A percentile compares a stretch with the other conserved stretches of the same genome.
Conservation (phyloP, 352 stramenopile genomes). For the Pythium dissotocum region DNA sequence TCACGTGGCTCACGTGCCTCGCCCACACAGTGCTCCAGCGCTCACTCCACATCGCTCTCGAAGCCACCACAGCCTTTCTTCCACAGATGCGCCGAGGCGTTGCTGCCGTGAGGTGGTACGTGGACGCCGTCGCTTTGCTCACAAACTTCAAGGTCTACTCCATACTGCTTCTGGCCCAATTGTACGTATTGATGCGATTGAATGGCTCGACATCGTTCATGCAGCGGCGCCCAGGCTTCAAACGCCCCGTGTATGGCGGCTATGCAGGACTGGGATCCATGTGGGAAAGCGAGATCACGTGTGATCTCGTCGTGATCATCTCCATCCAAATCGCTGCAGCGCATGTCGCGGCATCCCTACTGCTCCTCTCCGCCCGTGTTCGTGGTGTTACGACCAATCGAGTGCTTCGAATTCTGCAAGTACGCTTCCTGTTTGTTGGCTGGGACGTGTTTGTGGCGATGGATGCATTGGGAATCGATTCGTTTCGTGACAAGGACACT, state of each 20-base stretch:
- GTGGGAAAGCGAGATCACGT: conserved; percentile 34
- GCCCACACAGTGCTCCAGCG: conserved; percentile 37
- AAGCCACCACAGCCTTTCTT: neutral
- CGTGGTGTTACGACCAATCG: conserved; percentile 26
- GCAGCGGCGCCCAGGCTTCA: conserved; percentile 7
- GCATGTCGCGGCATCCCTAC: conserved; percentile 5
- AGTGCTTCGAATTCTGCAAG: conserved; percentile 29
- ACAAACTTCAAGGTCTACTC: conserved; percentile 12
- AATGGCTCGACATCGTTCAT: conserved; percentile 32
- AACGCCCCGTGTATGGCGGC: conserved; percentile 26
- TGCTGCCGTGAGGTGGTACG: conserved; percentile 1
- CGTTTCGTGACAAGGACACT: neutral
- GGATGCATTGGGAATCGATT: conserved; percentile 10
- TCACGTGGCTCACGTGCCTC: conserved; percentile 64
- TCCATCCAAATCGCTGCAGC: conserved; percentile 4
- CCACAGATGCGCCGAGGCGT: neutral
- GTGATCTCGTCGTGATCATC: conserved; percentile 20
- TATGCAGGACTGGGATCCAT: conserved; percentile 21
- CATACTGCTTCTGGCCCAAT: neutral
- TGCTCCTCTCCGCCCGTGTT: conserved; percentile 14
- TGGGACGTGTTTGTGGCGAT: conserved; percentile 29
- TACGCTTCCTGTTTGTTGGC: conserved; percentile 32
- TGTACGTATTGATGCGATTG: conserved; percentile 5
- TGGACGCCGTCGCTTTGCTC: conserved; percentile 12
- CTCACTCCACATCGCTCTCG: neutral